Evolutionary conservation across 75 land plant species (phyloP).

Genomic region (Cunninghamia lanceolata): DNA sequence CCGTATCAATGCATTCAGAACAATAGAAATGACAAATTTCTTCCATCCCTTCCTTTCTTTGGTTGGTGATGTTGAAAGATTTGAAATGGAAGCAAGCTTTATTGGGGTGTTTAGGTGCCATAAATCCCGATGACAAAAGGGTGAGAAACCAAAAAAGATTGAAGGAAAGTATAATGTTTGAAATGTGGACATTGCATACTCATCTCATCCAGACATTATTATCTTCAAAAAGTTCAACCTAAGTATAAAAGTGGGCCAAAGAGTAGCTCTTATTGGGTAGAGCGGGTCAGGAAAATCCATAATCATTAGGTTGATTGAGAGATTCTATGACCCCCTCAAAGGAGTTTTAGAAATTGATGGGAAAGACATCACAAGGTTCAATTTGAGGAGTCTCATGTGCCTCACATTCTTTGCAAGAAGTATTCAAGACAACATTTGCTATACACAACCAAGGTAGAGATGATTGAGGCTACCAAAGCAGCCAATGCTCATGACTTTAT

Average conservation of each 20-base stretch:
- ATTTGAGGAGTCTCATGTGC: constrained; percentile 49
- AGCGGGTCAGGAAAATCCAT: constrained; percentile 86
- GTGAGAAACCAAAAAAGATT: constrained; percentile 27
- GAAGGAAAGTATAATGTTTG: constrained; percentile 56
- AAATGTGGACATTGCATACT: constrained; percentile 78
- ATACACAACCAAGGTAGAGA: constrained; percentile 59
- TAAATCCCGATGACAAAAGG: constrained; percentile 26
- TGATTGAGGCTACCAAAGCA: constrained; percentile 66
- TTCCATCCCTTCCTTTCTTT: constrained; percentile 40
- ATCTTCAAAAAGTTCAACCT: constrained; percentile 46
- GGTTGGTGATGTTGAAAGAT: constrained; percentile 51
- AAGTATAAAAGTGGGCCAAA: constrained; percentile 47
- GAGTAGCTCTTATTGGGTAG: constrained; percentile 62
- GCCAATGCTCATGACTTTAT: constrained; percentile 85
- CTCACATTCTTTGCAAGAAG: constrained; percentile 68
- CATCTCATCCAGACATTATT: constrained; percentile 40
- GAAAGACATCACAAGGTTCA: constrained; percentile 43
- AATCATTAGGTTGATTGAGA: constrained; percentile 64
- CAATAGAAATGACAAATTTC: not conserved
- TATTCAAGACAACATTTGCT: constrained; percentile 70
- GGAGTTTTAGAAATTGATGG: constrained; percentile 73
- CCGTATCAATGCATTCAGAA: not conserved
- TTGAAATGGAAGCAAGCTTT: constrained; percentile 65
- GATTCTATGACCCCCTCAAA: constrained; percentile 70
- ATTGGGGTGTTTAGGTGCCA: constrained; percentile 43